A percentile compares a stretch with the other conserved stretches of the same genome.
Evolutionary conservation across 352 stramenopile genomes (phyloP).

Genomic region (Phytophthora pini): DNA sequence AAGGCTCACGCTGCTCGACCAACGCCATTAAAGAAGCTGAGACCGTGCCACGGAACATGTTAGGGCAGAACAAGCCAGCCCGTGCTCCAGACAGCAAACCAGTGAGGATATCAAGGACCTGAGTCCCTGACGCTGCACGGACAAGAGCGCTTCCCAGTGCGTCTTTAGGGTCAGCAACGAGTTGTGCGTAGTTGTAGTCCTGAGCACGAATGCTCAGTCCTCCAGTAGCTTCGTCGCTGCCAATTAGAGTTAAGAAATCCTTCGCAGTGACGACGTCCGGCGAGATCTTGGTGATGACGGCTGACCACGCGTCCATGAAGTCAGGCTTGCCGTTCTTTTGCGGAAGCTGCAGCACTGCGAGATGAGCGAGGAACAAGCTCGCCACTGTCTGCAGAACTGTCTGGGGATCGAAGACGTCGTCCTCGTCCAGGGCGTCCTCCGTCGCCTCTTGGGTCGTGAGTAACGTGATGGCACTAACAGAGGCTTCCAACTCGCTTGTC

Average conservation of each 20-base stretch:
- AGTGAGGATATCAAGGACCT: conserved; percentile 75
- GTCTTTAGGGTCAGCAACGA: conserved; percentile 59
- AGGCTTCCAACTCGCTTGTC: conserved; percentile 28
- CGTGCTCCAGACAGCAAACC: conserved; percentile 59
- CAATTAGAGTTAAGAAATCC: conserved; percentile 69
- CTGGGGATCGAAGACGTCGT: conserved; percentile 40
- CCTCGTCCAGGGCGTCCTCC: conserved; percentile 47
- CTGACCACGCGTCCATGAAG: conserved; percentile 80
- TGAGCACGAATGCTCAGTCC: conserved; percentile 51
- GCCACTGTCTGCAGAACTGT: conserved; percentile 52
- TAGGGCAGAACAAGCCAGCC: conserved; percentile 61
- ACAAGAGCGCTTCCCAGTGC: conserved; percentile 52
- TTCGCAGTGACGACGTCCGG: conserved; percentile 64
- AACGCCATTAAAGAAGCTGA: conserved; percentile 56
- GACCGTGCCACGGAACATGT: conserved; percentile 76
- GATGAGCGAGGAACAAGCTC: conserved; percentile 61
- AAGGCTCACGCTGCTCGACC: conserved; percentile 32
- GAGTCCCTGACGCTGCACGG: conserved; percentile 56
- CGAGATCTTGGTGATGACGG: conserved; percentile 66
- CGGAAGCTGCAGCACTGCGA: conserved; percentile 58
- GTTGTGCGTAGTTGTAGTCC: conserved; percentile 74
- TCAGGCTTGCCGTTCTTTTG: conserved; percentile 61
- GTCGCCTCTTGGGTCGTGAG: conserved; percentile 64
- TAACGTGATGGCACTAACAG: conserved; percentile 65
- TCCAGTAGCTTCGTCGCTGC: conserved; percentile 37